phyloP scores from a whole-genome alignment of 2,329 filamentous ascomycete species.

The Teratosphaeria zuluensis region DNA sequence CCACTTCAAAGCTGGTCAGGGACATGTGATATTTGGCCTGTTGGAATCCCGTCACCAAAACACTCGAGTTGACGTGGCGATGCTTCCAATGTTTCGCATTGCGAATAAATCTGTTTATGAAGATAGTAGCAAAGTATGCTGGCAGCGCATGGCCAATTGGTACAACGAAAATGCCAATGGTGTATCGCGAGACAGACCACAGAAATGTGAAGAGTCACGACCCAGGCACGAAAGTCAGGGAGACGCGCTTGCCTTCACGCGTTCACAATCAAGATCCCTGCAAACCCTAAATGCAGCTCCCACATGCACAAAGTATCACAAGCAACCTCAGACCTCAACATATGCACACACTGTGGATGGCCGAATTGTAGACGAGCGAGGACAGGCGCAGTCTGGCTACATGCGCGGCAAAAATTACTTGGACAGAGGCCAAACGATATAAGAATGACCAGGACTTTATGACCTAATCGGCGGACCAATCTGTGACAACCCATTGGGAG shows the following conservation, averaged over 20 bases:
- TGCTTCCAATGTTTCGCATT: background rate
- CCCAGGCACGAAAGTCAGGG: background rate
- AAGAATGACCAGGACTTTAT: too few species aligned
- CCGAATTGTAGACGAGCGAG: background rate
- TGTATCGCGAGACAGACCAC: too few species aligned
- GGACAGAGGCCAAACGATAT: too few species aligned
- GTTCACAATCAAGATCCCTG: background rate
- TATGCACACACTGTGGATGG: background rate
- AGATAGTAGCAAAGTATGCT: too few species aligned
- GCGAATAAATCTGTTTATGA: background rate
- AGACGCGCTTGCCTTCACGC: background rate
- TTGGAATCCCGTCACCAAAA: background rate
- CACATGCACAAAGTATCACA: background rate
- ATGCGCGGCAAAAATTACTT: background rate
- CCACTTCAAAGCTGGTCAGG: background rate
- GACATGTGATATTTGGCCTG: background rate
- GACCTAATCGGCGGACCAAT: too few species aligned
- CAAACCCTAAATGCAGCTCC: background rate
- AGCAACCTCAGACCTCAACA: background rate
- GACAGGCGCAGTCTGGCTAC: background rate
- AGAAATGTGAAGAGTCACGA: too few species aligned
- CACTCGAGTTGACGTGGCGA: too few species aligned
- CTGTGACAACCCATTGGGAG: too few species aligned
- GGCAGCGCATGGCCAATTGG: too few species aligned
- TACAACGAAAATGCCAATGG: too few species aligned